These are phyloP conservation scores for Phanerochaete sordida DNA, from an alignment of 768 basidiomycete species.

Conservation along the genomic window DNA sequence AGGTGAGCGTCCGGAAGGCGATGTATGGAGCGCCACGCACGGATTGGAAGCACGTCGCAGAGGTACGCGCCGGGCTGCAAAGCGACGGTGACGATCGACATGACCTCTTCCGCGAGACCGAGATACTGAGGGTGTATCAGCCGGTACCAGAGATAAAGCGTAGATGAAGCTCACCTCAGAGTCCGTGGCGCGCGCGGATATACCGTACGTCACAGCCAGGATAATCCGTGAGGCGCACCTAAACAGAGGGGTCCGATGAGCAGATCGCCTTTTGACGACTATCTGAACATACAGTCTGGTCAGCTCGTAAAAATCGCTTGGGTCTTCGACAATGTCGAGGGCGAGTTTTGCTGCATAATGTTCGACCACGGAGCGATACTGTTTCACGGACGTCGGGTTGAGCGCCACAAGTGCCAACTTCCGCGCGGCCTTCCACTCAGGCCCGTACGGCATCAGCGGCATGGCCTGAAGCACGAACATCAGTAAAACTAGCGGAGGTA, in stretches of 20 bases:
- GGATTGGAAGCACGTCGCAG: conserved; percentile 3
- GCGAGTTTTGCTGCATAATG: conserved; percentile 20
- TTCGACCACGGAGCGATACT: conserved; percentile 30
- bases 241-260: neutral
- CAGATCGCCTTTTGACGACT: too few species aligned
- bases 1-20: neutral
- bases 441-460: conserved; percentile 20
- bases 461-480: conserved; percentile 17
- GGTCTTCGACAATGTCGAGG: neutral
- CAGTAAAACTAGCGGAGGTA: too few species aligned
- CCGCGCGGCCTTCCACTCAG: conserved; percentile 22
- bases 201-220: conserved; percentile 5
- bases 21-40: neutral
- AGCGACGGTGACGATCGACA: neutral
- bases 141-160: neutral
- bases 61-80: conserved; percentile 1
- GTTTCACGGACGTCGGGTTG: conserved; percentile 26
- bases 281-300: neutral
- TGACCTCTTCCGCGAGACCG: conserved; percentile 1
- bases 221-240: conserved; percentile 1
- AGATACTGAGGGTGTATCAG: conserved; percentile 3
- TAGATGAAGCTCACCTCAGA: neutral
- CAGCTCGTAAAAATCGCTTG: neutral
- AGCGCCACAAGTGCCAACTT: conserved; percentile 29
- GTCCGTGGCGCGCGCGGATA: neutral